Conservation (phyloP, 1,284 basidiomycete species). For the Ceratobasidium sp. region DNA sequence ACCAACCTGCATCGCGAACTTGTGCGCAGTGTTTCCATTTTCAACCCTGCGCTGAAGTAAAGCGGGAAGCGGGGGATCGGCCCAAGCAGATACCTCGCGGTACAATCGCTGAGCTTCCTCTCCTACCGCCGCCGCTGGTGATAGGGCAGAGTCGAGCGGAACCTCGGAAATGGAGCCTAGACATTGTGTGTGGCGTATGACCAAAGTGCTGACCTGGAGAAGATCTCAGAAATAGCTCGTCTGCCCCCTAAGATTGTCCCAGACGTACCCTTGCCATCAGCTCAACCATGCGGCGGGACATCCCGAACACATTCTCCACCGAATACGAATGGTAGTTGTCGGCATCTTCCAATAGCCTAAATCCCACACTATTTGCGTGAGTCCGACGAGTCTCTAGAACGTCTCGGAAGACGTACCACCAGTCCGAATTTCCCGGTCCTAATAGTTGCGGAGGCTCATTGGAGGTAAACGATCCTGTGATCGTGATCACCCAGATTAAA, state of each 20-base stretch:
- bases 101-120: conserved; percentile 39
- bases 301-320: conserved; percentile 63
- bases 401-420: conserved; percentile 56
- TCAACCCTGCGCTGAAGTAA: conserved; percentile 55
- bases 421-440: conserved; percentile 55
- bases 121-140: conserved; percentile 34
- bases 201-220: conserved; percentile 44
- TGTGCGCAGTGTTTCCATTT: conserved; percentile 56
- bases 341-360: conserved; percentile 45
- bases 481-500: conserved; percentile 33
- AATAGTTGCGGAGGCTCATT: conserved; percentile 58
- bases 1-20: conserved; percentile 56
- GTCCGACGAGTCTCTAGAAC: conserved; percentile 35
- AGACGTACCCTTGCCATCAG: conserved; percentile 52
- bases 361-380: conserved; percentile 45
- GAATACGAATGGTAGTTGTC: conserved; percentile 56
- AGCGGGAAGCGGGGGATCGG: conserved; percentile 49
- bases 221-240: conserved; percentile 1
- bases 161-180: conserved; percentile 40
- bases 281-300: conserved; percentile 54
- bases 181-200: conserved; percentile 40
- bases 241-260: not conserved
- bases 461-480: conserved; percentile 56
- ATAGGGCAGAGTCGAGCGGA: conserved; percentile 28
- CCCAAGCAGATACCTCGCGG: conserved; percentile 55